Percentiles rank a stretch among this genome's conserved stretches.
These are phyloP conservation scores for Neoboletus subvelutipes DNA, from an alignment of 768 basidiomycete species.

Conservation along the genomic window DNA sequence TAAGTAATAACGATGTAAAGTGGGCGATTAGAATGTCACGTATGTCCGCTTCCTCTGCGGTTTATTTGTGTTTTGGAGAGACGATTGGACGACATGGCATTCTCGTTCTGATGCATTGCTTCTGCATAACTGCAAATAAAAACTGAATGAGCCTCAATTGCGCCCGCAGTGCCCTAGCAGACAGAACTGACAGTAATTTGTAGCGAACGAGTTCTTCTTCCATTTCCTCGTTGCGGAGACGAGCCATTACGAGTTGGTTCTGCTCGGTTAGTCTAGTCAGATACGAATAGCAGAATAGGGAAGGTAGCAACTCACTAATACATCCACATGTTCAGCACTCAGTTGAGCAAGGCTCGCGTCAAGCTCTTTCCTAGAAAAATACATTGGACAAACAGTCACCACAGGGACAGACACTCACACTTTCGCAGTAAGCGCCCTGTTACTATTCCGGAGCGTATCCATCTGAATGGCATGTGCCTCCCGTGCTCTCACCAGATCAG, in stretches of 20 bases:
- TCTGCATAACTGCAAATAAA: slow-evolving; percentile 53
- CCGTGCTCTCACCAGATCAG: slow-evolving; percentile 70
- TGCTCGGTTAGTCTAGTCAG: slow-evolving; percentile 35
- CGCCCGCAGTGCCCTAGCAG: background rate
- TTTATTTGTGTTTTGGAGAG: slow-evolving; percentile 39
- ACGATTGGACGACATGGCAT: slow-evolving; percentile 65
- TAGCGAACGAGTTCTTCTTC: slow-evolving; percentile 94
- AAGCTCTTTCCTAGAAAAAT: slow-evolving; percentile 63
- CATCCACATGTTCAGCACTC: slow-evolving; percentile 78
- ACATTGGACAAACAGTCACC: slow-evolving; percentile 1
- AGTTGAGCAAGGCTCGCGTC: slow-evolving; percentile 78
- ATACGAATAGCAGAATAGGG: slow-evolving; percentile 12
- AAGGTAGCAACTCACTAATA: slow-evolving; percentile 47
- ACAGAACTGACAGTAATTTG: slow-evolving; percentile 66
- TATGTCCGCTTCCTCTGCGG: slow-evolving; percentile 21
- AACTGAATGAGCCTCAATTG: background rate
- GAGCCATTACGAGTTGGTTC: slow-evolving; percentile 89
- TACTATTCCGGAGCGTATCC: slow-evolving; percentile 77
- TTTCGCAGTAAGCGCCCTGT: slow-evolving; percentile 71
- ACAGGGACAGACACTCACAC: slow-evolving; percentile 56
- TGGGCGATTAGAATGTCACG: background rate
- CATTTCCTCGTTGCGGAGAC: slow-evolving; percentile 88
- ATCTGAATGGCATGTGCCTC: slow-evolving; percentile 85
- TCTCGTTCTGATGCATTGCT: slow-evolving; percentile 75
- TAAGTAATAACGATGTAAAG: background rate